A percentile compares a stretch with the other conserved stretches of the same genome.
These are phyloP conservation scores for Clonostachys chloroleuca DNA, from an alignment of 2,329 filamentous ascomycete genomes.

Conservation along the genomic window DNA sequence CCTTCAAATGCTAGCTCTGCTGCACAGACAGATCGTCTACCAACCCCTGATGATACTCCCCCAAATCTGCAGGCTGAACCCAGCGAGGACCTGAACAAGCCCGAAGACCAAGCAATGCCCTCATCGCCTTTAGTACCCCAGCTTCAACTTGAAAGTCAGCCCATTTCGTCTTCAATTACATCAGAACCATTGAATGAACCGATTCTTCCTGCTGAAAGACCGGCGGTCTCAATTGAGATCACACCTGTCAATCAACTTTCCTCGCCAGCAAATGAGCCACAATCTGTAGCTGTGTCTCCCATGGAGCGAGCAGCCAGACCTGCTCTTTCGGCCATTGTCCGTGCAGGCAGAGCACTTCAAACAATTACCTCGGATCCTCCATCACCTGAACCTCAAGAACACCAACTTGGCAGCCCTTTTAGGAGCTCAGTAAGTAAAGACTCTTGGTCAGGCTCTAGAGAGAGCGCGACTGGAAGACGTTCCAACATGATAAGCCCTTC, in stretches of 20 bases:
- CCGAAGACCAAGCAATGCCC: not conserved
- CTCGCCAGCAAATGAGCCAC: constrained; percentile 26
- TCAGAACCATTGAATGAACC: not conserved
- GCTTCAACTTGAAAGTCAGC: constrained; percentile 6
- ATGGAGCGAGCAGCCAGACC: constrained; percentile 29
- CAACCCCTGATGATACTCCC: constrained; percentile 49
- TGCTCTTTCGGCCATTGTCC: constrained; percentile 52
- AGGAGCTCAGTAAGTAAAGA: constrained; percentile 31
- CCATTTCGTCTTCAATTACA: not conserved
- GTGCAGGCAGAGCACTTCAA: constrained; percentile 50
- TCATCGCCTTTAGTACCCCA: constrained; percentile 1
- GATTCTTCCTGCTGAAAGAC: not conserved
- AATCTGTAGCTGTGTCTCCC: constrained; percentile 15
- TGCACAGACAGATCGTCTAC: constrained; percentile 37
- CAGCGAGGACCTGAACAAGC: constrained; percentile 8
- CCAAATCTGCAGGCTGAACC: constrained; percentile 22
- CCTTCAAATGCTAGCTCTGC: constrained; percentile 20
- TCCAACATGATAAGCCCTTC: constrained; percentile 21
- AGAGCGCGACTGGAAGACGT: constrained; percentile 12
- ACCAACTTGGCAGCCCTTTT: constrained; percentile 52
- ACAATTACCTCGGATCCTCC: constrained; percentile 55
- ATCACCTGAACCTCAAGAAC: constrained; percentile 46
- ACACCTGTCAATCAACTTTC: constrained; percentile 30
- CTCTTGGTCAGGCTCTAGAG: constrained; percentile 17
- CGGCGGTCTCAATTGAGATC: constrained; percentile 13